Percentiles rank a stretch among this genome's conserved stretches.
These are phyloP conservation scores for Aspergillus terreus DNA, from an alignment of 2,329 filamentous ascomycete genomes.

Conservation along the genomic window DNA sequence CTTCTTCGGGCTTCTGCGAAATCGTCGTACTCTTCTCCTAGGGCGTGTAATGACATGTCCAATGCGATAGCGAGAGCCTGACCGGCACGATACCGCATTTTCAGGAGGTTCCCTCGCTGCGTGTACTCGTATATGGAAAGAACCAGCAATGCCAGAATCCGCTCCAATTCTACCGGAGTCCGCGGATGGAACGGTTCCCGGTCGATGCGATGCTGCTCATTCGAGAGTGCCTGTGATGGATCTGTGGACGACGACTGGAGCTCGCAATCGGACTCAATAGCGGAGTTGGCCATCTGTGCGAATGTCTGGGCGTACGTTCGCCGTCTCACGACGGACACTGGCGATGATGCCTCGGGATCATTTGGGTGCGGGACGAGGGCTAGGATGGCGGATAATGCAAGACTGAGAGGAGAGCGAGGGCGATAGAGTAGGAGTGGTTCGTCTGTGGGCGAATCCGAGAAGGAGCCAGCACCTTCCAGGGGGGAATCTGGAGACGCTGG, in stretches of 20 bases:
- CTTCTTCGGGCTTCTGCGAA: slow-evolving; percentile 40
- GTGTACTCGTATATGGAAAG: slow-evolving; percentile 46
- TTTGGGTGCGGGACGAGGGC: slow-evolving; percentile 41
- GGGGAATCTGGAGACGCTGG: slow-evolving; percentile 30
- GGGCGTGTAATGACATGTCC: slow-evolving; percentile 41
- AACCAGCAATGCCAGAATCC: slow-evolving; percentile 38
- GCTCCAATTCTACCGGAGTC: slow-evolving; percentile 40
- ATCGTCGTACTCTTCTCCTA: slow-evolving; percentile 29
- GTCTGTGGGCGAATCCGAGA: slow-evolving; percentile 27
- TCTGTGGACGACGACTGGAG: slow-evolving; percentile 37
- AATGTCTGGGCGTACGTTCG: slow-evolving; percentile 39
- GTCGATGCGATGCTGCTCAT: slow-evolving; percentile 26
- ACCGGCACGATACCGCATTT: slow-evolving; percentile 45
- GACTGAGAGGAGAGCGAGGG: slow-evolving; percentile 41
- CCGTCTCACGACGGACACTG: slow-evolving; percentile 33
- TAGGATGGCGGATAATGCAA: slow-evolving; percentile 42
- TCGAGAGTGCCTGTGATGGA: slow-evolving; percentile 38
- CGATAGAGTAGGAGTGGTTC: slow-evolving; percentile 31
- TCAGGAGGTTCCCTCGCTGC: slow-evolving; percentile 43
- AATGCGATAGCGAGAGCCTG: slow-evolving; percentile 42
- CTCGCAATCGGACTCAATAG: slow-evolving; percentile 42
- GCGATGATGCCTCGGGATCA: slow-evolving; percentile 34
- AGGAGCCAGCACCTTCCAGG: slow-evolving; percentile 29
- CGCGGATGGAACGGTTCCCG: slow-evolving; percentile 36
- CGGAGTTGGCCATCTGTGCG: slow-evolving; percentile 35